phyloP scores from a whole-genome alignment of 768 basidiomycete species.

The Collybia mongolica region DNA sequence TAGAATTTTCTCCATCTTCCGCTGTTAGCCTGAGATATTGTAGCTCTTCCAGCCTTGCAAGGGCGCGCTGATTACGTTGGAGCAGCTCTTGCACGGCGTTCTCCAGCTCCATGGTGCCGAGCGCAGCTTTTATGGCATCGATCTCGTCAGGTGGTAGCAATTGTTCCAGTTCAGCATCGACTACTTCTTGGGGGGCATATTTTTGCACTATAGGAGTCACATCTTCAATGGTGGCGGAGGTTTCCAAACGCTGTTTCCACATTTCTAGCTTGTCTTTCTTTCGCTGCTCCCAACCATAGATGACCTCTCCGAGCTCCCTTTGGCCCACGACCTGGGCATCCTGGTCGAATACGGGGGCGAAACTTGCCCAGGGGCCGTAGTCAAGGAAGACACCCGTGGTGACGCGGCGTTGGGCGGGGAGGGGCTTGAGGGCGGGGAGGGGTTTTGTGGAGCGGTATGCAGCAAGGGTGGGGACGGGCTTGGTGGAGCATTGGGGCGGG shows the following conservation, averaged over 20 bases:
- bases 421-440: constrained; percentile 35
- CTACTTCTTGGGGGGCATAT: constrained; percentile 14
- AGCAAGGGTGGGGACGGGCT: constrained; percentile 48
- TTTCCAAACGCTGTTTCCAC: constrained; percentile 25
- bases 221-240: constrained; percentile 24
- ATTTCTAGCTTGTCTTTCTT: constrained; percentile 25
- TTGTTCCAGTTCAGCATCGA: constrained; percentile 45
- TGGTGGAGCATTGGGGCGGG: constrained; percentile 40
- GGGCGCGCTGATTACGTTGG: constrained; percentile 60
- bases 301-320: constrained; percentile 55
- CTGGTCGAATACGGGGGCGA: constrained; percentile 79
- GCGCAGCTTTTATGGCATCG: constrained; percentile 53
- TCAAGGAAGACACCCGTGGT: constrained; percentile 72
- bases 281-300: constrained; percentile 50
- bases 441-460: constrained; percentile 50
- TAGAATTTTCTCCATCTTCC: constrained; percentile 39
- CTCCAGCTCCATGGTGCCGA: constrained; percentile 66
- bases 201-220: constrained; percentile 12
- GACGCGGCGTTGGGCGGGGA: constrained; percentile 52
- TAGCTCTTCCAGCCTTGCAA: constrained; percentile 62
- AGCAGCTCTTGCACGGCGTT: constrained; percentile 68
- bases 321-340: constrained; percentile 73
- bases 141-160: constrained; percentile 58
- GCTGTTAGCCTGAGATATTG: constrained; percentile 55
- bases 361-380: constrained; percentile 73